A percentile compares a stretch with the other conserved stretches of the same genome.
Evolutionary conservation across 2,329 filamentous ascomycete genomes (phyloP).

Genomic region (Trichoderma koningiopsis): DNA sequence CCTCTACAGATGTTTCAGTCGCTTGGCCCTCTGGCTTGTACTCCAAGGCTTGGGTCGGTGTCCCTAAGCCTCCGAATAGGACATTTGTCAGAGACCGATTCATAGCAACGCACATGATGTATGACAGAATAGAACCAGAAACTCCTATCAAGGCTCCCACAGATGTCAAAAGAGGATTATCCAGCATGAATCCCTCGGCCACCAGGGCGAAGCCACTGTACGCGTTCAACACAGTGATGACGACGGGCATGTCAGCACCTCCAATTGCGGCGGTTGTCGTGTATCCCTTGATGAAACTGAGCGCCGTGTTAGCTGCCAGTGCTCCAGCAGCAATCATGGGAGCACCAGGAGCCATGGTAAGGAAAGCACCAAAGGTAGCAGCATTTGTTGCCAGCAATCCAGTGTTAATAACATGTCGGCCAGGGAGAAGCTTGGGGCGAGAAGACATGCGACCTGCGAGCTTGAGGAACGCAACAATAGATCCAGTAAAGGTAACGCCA

Average conservation of each 20-base stretch:
- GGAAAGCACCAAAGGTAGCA: conserved; percentile 81
- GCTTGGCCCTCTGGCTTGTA: conserved; percentile 80
- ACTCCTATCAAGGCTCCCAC: conserved; percentile 87
- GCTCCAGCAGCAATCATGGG: conserved; percentile 78
- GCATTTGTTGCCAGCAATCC: conserved; percentile 74
- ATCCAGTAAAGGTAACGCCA: conserved; percentile 88
- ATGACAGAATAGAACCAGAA: conserved; percentile 84
- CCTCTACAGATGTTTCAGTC: conserved; percentile 76
- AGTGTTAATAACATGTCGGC: conserved; percentile 74
- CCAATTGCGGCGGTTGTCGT: conserved; percentile 88
- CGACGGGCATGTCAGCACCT: conserved; percentile 91
- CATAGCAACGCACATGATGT: conserved; percentile 88
- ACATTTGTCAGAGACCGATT: conserved; percentile 89
- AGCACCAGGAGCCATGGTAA: conserved; percentile 78
- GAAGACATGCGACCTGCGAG: conserved; percentile 82
- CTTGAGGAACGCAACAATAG: conserved; percentile 86
- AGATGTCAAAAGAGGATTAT: conserved; percentile 81
- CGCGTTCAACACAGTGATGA: conserved; percentile 87
- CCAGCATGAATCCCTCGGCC: conserved; percentile 88
- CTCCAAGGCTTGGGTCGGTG: conserved; percentile 59
- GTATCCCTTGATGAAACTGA: conserved; percentile 84
- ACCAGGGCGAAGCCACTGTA: conserved; percentile 91
- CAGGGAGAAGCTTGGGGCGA: conserved; percentile 70
- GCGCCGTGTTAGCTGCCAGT: conserved; percentile 70
- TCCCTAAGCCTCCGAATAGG: conserved; percentile 72